Evolutionary conservation across 2,329 filamentous ascomycete genomes (phyloP).

Genomic region (Xylariomycetidae sp.): DNA sequence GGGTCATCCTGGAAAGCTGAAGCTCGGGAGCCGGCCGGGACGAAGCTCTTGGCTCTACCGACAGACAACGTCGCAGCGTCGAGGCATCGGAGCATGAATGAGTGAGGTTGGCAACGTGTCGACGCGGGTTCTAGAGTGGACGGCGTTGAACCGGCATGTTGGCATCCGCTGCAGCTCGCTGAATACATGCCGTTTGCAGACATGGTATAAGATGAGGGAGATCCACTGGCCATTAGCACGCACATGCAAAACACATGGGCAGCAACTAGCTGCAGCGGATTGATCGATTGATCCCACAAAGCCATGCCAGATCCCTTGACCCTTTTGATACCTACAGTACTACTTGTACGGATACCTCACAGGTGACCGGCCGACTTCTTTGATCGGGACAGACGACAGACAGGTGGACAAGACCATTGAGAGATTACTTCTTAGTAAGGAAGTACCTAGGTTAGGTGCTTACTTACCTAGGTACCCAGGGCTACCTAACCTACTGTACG

Average conservation of each 20-base stretch:
- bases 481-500: too few species aligned
- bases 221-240: slow-evolving; percentile 10
- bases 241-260: slow-evolving; percentile 21
- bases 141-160: neutral
- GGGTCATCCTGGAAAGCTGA: neutral
- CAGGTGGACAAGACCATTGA: too few species aligned
- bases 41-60: neutral
- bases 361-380: too few species aligned
- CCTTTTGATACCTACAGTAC: too few species aligned
- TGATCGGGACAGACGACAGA: too few species aligned
- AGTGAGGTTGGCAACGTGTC: slow-evolving; percentile 4
- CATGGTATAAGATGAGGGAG: slow-evolving; percentile 13
- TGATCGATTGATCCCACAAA: slow-evolving; percentile 5
- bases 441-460: too few species aligned
- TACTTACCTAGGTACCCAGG: too few species aligned
- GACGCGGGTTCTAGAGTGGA: neutral
- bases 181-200: slow-evolving; percentile 4
- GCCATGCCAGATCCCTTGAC: too few species aligned
- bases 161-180: slow-evolving; percentile 8
- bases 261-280: slow-evolving; percentile 17
- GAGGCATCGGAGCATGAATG: neutral
- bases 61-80: neutral
- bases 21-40: neutral
- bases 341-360: too few species aligned
- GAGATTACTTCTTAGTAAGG: too few species aligned